A percentile compares a stretch with the other conserved stretches of the same genome.
phyloP scores from a whole-genome alignment of 176 grass and related monocot species.

The Typha latifolia region DNA sequence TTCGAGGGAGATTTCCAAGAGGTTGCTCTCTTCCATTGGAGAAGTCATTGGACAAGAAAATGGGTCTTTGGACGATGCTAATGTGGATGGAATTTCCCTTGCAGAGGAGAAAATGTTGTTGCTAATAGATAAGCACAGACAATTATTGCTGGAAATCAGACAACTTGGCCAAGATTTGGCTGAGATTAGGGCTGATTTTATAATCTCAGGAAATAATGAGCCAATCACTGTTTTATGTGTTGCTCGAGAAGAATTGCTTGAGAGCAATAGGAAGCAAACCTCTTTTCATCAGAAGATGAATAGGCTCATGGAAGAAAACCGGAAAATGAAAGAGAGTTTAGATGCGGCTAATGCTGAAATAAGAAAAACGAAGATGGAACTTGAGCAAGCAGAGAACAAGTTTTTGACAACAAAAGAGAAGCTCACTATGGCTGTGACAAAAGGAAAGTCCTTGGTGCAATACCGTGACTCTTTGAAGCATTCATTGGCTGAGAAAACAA shows the following conservation, averaged over 20 bases:
- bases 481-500: conserved; percentile 56
- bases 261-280: conserved; percentile 67
- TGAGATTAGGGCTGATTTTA: conserved; percentile 52
- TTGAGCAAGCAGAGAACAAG: conserved; percentile 68
- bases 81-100: conserved; percentile 28
- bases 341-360: conserved; percentile 45
- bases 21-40: conserved; percentile 49
- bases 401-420: conserved; percentile 64
- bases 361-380: conserved; percentile 54
- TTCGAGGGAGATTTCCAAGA: conserved; percentile 34
- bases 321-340: conserved; percentile 47
- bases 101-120: conserved; percentile 51
- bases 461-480: conserved; percentile 91
- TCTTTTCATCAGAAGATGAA: conserved; percentile 40
- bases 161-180: conserved; percentile 55
- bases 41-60: conserved; percentile 37
- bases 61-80: conserved; percentile 26
- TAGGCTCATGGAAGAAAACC: conserved; percentile 49
- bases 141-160: conserved; percentile 46
- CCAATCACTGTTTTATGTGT: conserved; percentile 32
- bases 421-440: conserved; percentile 78
- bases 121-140: conserved; percentile 45
- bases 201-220: conserved; percentile 19
- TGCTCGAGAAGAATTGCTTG: conserved; percentile 41
- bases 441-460: conserved; percentile 94